Evolutionary conservation across 2,329 filamentous ascomycete species (phyloP).

Genomic region (Aspergillus piperis): DNA sequence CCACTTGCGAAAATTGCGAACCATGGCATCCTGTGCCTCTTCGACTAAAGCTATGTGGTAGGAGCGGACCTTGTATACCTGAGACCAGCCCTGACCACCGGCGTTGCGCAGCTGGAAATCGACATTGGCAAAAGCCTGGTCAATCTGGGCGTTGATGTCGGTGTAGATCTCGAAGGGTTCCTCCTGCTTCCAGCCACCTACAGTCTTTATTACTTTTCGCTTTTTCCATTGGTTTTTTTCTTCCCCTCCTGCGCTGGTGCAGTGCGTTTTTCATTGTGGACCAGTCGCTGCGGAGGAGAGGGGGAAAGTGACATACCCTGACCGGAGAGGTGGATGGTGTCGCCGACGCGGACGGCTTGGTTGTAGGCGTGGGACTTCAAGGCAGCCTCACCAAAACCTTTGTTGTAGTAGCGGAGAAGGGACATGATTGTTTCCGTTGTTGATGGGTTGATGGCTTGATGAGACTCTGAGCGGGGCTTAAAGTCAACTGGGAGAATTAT

Average conservation of each 20-base stretch:
- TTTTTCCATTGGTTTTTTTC: not conserved
- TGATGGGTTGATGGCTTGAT: too few species aligned
- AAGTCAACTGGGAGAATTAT: too few species aligned
- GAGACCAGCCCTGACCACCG: conserved; percentile 50
- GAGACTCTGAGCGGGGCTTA: too few species aligned
- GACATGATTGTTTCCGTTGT: conserved; percentile 29
- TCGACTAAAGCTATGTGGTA: conserved; percentile 49
- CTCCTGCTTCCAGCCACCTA: conserved; percentile 39
- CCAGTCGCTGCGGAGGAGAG: not conserved
- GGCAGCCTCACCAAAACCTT: conserved; percentile 39
- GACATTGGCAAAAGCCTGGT: conserved; percentile 59
- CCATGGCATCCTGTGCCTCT: conserved; percentile 43
- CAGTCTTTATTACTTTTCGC: not conserved
- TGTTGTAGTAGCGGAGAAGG: conserved; percentile 40
- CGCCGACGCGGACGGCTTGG: conserved; percentile 53
- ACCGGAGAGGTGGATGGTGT: conserved; percentile 47
- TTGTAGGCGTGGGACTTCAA: conserved; percentile 42
- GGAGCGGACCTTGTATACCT: conserved; percentile 54
- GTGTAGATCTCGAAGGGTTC: conserved; percentile 23
- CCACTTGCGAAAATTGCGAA: conserved; percentile 52
- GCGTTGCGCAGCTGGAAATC: conserved; percentile 54
- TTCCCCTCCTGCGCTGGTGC: too few species aligned
- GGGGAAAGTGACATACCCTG: conserved; percentile 21
- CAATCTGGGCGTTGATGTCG: conserved; percentile 51
- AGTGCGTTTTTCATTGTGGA: too few species aligned